A percentile compares a stretch with the other conserved stretches of the same genome.
These are phyloP conservation scores for Pythium plurisporium DNA, from an alignment of 352 stramenopile genomes.

Conservation along the genomic window DNA sequence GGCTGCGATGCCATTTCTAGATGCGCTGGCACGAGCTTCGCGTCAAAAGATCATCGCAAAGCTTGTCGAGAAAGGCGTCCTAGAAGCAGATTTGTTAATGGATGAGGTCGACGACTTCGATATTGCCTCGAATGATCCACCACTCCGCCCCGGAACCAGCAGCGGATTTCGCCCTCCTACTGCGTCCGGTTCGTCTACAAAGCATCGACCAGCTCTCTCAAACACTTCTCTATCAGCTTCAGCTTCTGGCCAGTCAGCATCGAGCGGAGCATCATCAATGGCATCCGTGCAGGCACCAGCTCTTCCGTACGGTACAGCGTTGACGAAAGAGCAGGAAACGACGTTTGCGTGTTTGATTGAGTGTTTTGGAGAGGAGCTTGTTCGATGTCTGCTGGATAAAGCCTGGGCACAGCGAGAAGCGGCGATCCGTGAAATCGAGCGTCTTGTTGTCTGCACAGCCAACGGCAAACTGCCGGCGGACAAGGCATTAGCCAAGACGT, in stretches of 20 bases:
- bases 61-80: slow-evolving; percentile 60
- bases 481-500: slow-evolving; percentile 45
- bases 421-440: slow-evolving; percentile 70
- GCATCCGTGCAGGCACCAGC: slow-evolving; percentile 33
- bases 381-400: slow-evolving; percentile 79
- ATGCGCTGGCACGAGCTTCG: slow-evolving; percentile 52
- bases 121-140: slow-evolving; percentile 24
- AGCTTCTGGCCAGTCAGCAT: background rate
- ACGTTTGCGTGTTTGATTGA: slow-evolving; percentile 48
- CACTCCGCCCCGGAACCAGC: slow-evolving; percentile 46
- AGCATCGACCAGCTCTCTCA: slow-evolving; percentile 60
- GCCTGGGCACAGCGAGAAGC: slow-evolving; percentile 72
- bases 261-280: background rate
- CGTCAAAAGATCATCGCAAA: slow-evolving; percentile 82
- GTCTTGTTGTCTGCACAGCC: slow-evolving; percentile 47
- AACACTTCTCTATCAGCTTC: slow-evolving; percentile 48
- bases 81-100: slow-evolving; percentile 78
- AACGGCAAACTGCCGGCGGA: slow-evolving; percentile 41
- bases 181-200: slow-evolving; percentile 69
- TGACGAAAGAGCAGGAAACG: slow-evolving; percentile 56
- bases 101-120: slow-evolving; percentile 85
- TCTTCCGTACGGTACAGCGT: slow-evolving; percentile 64
- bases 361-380: slow-evolving; percentile 59
- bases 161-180: slow-evolving; percentile 54
- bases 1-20: slow-evolving; percentile 65